phyloP scores from a whole-genome alignment of 345 rosid genomes.

The Draba incana region DNA sequence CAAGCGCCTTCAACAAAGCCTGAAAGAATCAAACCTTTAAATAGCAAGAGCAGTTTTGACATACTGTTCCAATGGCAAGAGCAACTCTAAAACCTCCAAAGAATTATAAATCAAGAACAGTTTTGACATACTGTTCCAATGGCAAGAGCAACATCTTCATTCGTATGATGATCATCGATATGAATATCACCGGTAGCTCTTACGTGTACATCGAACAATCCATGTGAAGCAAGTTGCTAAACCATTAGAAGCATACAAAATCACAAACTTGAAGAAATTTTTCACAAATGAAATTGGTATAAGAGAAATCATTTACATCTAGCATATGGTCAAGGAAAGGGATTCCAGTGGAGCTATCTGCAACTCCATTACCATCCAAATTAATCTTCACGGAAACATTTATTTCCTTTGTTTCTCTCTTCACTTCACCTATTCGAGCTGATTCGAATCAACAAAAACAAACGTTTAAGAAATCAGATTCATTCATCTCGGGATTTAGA shows the following conservation, averaged over 20 bases:
- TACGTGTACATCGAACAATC: conserved; percentile 83
- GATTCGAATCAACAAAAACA: background rate
- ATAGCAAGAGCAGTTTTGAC: too few relatives aligned
- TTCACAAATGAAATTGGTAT: too few relatives aligned
- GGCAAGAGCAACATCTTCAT: conserved; percentile 94
- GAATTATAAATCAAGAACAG: background rate
- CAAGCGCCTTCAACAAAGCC: conserved; percentile 90
- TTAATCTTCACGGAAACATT: conserved; percentile 74
- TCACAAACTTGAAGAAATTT: too few relatives aligned
- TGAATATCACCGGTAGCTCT: conserved; percentile 89
- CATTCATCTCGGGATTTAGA: background rate
- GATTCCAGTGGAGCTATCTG: conserved; percentile 76
- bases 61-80: conserved; percentile 95
- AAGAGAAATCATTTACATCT: conserved; percentile 47
- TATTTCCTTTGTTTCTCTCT: conserved; percentile 85
- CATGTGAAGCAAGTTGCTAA: conserved; percentile 97
- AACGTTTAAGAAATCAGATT: background rate
- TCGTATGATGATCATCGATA: conserved; percentile 93
- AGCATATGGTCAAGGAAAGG: conserved; percentile 95
- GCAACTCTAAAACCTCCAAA: conserved; percentile 48
- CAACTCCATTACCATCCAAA: conserved; percentile 81
- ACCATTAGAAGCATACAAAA: background rate
- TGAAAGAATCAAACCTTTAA: conserved; percentile 28
- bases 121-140: conserved; percentile 66
- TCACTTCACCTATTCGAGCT: conserved; percentile 74